phyloP scores from a whole-genome alignment of 331 rosid genomes.

The Quercus lobata region DNA sequence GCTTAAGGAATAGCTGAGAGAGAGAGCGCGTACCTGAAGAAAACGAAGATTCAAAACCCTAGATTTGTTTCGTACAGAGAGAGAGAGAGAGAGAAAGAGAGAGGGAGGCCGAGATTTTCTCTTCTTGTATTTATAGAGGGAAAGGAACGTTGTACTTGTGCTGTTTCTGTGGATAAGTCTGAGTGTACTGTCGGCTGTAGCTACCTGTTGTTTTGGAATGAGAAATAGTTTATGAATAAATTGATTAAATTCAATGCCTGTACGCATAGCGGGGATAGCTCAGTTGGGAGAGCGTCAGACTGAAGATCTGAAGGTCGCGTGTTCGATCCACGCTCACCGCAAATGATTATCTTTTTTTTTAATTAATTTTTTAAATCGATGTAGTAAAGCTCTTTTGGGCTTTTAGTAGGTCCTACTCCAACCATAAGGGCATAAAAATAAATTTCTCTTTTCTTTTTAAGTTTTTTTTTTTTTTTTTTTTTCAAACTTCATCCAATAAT shows the following conservation, averaged over 20 bases:
- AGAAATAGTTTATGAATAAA: no score
- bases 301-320: slow-evolving; percentile 89
- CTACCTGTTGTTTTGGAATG: no score
- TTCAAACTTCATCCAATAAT: neutral
- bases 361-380: no score
- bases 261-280: neutral
- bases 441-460: neutral
- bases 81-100: neutral
- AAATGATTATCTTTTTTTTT: neutral
- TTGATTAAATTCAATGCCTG: no score
- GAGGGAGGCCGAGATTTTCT: no score
- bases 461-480: neutral
- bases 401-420: no score
- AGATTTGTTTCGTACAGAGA: neutral
- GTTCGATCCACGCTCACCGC: slow-evolving; percentile 97
- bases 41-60: neutral
- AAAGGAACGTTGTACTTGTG: neutral
- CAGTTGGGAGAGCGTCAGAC: slow-evolving; percentile 75
- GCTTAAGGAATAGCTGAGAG: neutral
- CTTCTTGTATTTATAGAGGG: neutral
- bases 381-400: no score
- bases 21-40: neutral
- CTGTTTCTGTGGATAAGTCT: neutral
- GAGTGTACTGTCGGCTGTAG: no score
- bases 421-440: no score